Base-by-base conservation (phyloP, 1,284 basidiomycete species). In the Nidula niveotomentosa region DNA sequence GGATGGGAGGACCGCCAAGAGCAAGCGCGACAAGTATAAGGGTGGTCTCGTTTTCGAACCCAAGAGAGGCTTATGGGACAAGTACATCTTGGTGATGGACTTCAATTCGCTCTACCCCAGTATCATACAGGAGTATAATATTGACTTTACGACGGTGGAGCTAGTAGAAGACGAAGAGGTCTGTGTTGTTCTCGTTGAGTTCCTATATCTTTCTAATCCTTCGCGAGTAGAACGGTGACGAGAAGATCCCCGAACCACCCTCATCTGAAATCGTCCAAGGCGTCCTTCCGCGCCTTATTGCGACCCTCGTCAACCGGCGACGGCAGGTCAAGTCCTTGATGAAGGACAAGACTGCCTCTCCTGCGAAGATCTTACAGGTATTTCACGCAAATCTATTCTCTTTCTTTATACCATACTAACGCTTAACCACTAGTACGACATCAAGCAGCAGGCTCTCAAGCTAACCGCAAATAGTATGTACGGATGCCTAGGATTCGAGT, bases 401-500 rank as follows among this genome's bases (percentile, higher is more conserved):
- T 23, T 41, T 41, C 12, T 2, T 41, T 41, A 3, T 4, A 52
- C 33, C 2, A 6, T 30, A 2, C 51, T 46, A n/a, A 46, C 10
- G n/a, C 17, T n/a, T 56, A 6, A 41, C 35, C 37, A 51, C 8
- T 64, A 95, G 90, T 96, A 90, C 68, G 94, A 99, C 66, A 98
- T 99, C 76, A 96, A 96, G 70, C 97, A 99, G 68, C 88, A 93
- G 69, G 97, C 97, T 5, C 80, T 99, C 56, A 99, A 99, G 76
- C 87, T 99, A 51, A 99, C 96, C 1, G 97, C 97, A 56, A 99
- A 99, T 78, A 96, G 93, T 78, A 99, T 99, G 96, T 99, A 99
- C 72, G 97, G 97, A 18, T 99, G 97, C 80, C 88, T 99, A 34
- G 97, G 97, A 53, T 99, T 98, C 69, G 94, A 96, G 67, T 93